Evolutionary conservation across 2,329 filamentous ascomycete species (phyloP).

Genomic region (Colletotrichum tropicicola): DNA sequence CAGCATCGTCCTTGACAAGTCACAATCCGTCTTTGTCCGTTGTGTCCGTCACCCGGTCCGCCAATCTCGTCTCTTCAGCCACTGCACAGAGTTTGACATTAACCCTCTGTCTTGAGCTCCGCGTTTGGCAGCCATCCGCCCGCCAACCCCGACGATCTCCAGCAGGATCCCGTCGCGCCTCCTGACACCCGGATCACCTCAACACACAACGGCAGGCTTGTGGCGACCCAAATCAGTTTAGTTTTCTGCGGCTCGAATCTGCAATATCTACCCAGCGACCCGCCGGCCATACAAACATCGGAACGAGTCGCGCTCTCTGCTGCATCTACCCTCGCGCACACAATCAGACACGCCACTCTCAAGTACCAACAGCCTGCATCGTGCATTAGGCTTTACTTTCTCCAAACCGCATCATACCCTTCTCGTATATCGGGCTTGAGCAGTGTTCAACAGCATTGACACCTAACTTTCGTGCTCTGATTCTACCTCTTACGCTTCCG

Average conservation of each 20-base stretch:
- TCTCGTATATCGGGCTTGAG: slow-evolving; percentile 5
- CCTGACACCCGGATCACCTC: neutral
- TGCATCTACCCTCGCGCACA: slow-evolving; percentile 25
- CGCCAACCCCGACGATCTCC: slow-evolving; percentile 8
- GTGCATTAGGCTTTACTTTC: neutral
- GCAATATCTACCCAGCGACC: slow-evolving; percentile 26
- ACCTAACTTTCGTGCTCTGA: slow-evolving; percentile 7
- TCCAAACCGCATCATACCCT: neutral
- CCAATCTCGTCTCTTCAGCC: slow-evolving; percentile 18
- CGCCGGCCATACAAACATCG: slow-evolving; percentile 13
- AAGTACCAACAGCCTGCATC: slow-evolving; percentile 1
- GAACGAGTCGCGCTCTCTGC: slow-evolving; percentile 11
- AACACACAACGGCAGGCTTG: neutral
- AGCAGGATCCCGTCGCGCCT: slow-evolving; percentile 15
- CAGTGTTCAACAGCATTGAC: neutral
- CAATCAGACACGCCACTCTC: slow-evolving; percentile 16
- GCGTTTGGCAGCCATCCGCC: slow-evolving; percentile 15
- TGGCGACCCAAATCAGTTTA: neutral
- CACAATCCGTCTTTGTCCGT: slow-evolving; percentile 19
- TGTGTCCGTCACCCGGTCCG: neutral
- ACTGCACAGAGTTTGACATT: slow-evolving; percentile 4
- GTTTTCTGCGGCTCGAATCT: neutral
- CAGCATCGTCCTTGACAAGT: slow-evolving; percentile 19
- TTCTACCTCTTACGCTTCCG: neutral
- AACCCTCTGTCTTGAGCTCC: neutral